Base-by-base conservation (phyloP, 192 early-diverging fungal species). In the Podila horticola region DNA sequence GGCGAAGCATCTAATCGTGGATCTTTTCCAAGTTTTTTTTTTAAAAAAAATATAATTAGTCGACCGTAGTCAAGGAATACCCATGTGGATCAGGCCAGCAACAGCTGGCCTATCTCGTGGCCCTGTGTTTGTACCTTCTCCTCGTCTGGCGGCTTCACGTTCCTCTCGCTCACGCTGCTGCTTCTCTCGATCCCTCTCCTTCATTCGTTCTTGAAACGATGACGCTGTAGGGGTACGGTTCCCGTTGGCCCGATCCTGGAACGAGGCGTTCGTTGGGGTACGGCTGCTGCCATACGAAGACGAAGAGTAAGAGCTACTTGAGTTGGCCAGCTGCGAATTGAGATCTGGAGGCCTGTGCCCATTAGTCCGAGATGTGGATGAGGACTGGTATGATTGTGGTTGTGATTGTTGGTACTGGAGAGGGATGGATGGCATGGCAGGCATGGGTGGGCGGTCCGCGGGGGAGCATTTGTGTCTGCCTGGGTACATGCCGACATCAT, bases 401-500 rank as follows among this genome's bases (percentile, higher is more conserved):
- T 58, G 22, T n/a, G 64, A 64, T 13, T 63, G 61, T 33, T 81
- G 77, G 67, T 72, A 73, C 49, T 79, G 22, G 20, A 64, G 57
- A 19, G 84, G 84, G 65, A 83, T 79, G 63, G 79, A 38, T 11
- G 84, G 81, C 74, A 72, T 68, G 24, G 71, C 52, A 1, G 74
- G 71, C 76, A 79, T 66, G 62, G 74, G 67, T 12, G 81, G 76
- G 31, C 52, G 55, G 15, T 74, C 62, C 6, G 66, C 66, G 22
- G 52, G 52, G 22, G 22, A 24, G 55, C 88, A 90, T 55, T 84
- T 82, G 66, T 90, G 88, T 50, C 79, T 66, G 6, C 87, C 88
- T 15, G 90, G 90, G 67, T 91, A 91, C n/a, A 84, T 41, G 17
- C 90, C 90, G 30, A 91, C 90, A 50, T 91, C 90, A 41, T 88